These are phyloP conservation scores for Mrakiaceae sp. DNA, from an alignment of 1,284 basidiomycete genomes.

Conservation along the genomic window DNA sequence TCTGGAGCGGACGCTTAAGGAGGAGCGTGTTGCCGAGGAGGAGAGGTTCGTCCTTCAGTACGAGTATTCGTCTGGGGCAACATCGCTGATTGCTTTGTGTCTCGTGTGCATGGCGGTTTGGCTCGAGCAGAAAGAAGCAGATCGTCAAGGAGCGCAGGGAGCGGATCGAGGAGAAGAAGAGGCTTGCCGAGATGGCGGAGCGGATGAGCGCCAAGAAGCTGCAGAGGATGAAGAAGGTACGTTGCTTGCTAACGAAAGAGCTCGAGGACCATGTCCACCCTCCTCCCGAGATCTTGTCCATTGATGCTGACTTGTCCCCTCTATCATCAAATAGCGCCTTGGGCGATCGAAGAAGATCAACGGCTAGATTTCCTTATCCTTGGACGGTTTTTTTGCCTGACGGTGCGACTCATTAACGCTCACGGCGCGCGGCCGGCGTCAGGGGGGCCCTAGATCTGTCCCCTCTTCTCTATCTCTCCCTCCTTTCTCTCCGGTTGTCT, in stretches of 20 bases:
- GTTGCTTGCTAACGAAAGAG: slow-evolving; percentile 2
- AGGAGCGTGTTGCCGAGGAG: slow-evolving; percentile 30
- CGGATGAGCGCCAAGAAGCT: slow-evolving; percentile 38
- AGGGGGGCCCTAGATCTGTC: no score
- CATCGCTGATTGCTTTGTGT: no score
- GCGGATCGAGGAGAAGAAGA: slow-evolving; percentile 31
- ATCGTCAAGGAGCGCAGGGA: slow-evolving; percentile 32
- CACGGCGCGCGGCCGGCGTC: no score
- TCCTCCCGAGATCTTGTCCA: background rate
- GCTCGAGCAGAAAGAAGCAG: slow-evolving; percentile 25
- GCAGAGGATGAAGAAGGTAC: slow-evolving; percentile 36
- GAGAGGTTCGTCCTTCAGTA: slow-evolving; percentile 27
- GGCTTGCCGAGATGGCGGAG: slow-evolving; percentile 32
- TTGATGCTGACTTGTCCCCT: background rate
- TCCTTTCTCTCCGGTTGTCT: no score
- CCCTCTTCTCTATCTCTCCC: no score
- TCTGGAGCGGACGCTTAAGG: slow-evolving; percentile 34
- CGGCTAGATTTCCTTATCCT: slow-evolving; percentile 22
- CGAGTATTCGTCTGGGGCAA: no score
- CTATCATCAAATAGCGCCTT: slow-evolving; percentile 25
- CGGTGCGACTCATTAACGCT: slow-evolving; percentile 46
- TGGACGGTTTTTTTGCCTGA: no score
- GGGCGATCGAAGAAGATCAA: slow-evolving; percentile 38
- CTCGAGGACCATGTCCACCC: background rate
- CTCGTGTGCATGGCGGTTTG: background rate